Conservation (phyloP, 2,329 filamentous ascomycete genomes). For the Trichophyton equinum region DNA sequence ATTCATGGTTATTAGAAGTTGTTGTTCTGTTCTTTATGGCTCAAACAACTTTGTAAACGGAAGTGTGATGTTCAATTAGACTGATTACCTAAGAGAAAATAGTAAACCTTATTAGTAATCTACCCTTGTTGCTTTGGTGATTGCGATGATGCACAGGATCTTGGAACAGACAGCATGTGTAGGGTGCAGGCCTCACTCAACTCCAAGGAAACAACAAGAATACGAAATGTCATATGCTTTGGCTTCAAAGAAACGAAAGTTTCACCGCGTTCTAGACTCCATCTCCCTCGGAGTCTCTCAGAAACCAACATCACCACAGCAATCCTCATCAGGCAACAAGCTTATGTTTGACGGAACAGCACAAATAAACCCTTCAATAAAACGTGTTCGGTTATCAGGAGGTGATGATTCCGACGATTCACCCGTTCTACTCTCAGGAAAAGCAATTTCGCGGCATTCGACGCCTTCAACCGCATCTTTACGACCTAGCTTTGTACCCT, state of each 20-base stretch:
- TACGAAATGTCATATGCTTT: conserved; percentile 32
- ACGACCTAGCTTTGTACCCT: conserved; percentile 66
- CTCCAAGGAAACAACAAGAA: not conserved
- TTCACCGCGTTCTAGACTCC: conserved; percentile 35
- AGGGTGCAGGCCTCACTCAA: not conserved
- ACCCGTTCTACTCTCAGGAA: not conserved
- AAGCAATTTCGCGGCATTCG: not conserved
- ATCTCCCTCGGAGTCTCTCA: conserved; percentile 22
- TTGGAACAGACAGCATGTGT: not conserved
- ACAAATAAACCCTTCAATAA: conserved; percentile 10
- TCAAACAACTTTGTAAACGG: not conserved
- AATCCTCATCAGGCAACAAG: not conserved
- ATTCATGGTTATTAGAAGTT: not conserved
- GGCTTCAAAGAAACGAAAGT: conserved; percentile 37
- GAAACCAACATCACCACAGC: not conserved
- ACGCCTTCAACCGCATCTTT: conserved; percentile 22
- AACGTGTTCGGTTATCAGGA: conserved; percentile 13
- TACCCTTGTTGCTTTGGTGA: not conserved
- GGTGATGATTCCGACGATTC: conserved; percentile 6
- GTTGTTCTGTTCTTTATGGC: not conserved
- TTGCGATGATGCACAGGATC: too few relatives aligned
- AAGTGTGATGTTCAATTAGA: not conserved
- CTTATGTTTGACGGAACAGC: not conserved
- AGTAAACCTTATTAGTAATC: not conserved
- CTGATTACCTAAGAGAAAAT: not conserved